Conservation (phyloP, 2,329 filamentous ascomycete genomes). For the Trichoderma atroviride region DNA sequence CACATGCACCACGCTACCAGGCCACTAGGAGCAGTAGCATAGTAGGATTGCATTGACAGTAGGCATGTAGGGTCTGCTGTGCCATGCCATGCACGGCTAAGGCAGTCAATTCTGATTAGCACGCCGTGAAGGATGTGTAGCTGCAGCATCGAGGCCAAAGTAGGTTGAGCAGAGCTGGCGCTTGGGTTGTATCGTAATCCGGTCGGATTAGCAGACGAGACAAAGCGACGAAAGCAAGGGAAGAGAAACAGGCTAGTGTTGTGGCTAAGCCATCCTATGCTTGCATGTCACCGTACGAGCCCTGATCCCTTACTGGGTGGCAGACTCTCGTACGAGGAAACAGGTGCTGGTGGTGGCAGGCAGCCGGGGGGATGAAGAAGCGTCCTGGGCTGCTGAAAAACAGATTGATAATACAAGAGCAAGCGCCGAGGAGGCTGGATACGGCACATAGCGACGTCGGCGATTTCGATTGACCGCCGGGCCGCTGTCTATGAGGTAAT, state of each 20-base stretch:
- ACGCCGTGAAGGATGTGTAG: background rate
- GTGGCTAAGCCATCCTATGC: slow-evolving; percentile 5
- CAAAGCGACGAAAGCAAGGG: background rate
- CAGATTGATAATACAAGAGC: background rate
- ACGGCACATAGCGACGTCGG: slow-evolving; percentile 10
- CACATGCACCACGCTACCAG: background rate
- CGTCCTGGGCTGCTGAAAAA: background rate
- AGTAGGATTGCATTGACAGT: slow-evolving; percentile 14
- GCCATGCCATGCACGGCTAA: background rate
- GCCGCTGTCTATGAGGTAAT: slow-evolving; percentile 29
- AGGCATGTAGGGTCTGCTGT: background rate
- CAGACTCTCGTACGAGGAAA: slow-evolving; percentile 10
- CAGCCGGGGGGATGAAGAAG: slow-evolving; percentile 9
- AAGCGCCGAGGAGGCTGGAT: background rate
- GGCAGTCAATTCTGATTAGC: background rate
- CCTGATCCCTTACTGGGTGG: slow-evolving; percentile 14
- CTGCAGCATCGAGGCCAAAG: background rate
- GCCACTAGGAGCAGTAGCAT: slow-evolving; percentile 4
- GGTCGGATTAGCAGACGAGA: background rate
- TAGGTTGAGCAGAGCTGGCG: slow-evolving; percentile 1
- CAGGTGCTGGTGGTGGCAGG: slow-evolving; percentile 8
- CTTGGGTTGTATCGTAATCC: background rate
- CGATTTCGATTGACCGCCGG: slow-evolving; percentile 15
- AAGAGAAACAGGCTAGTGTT: background rate
- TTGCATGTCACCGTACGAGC: slow-evolving; percentile 19